phyloP scores from a whole-genome alignment of 495 filamentous ascomycete genomes.

The Geoglossum glabrum region DNA sequence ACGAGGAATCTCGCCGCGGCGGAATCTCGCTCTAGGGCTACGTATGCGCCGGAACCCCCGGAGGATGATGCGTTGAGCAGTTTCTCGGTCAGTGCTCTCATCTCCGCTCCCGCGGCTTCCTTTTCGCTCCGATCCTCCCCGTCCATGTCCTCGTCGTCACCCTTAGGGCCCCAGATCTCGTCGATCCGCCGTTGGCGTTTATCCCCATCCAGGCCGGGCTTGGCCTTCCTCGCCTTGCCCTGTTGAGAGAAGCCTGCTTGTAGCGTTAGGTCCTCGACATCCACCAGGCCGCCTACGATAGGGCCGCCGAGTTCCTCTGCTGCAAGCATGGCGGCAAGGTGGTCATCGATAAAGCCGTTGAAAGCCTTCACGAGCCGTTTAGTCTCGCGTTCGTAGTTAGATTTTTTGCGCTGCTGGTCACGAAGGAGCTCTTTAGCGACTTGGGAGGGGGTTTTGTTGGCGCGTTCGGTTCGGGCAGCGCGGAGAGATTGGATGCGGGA shows the following conservation, averaged over 20 bases:
- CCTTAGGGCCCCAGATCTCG: constrained; percentile 40
- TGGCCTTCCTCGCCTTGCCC: constrained; percentile 46
- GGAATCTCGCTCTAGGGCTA: constrained; percentile 51
- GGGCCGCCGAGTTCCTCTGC: constrained; percentile 76
- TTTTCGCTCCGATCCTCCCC: constrained; percentile 29
- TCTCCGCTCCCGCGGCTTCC: constrained; percentile 42
- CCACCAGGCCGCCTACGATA: constrained; percentile 52
- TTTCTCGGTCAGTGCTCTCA: constrained; percentile 43
- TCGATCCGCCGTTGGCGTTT: constrained; percentile 49
- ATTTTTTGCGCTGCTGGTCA: constrained; percentile 36
- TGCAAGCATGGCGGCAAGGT: constrained; percentile 62
- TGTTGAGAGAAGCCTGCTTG: constrained; percentile 52
- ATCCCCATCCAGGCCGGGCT: constrained; percentile 23
- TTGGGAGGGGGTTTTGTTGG: constrained; percentile 36
- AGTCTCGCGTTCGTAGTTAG: constrained; percentile 33
- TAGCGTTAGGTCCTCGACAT: constrained; percentile 37
- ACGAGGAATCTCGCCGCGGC: constrained; percentile 69
- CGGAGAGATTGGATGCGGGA: constrained; percentile 36
- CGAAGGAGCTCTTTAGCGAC: constrained; percentile 36
- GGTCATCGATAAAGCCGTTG: constrained; percentile 49
- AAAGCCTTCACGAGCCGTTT: constrained; percentile 37
- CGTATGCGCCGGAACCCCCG: constrained; percentile 37
- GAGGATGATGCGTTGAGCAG: constrained; percentile 42
- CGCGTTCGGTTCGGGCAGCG: constrained; percentile 28
- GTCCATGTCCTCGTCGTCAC: constrained; percentile 15